Percentiles rank a stretch among this genome's conserved stretches.
These are phyloP conservation scores for Aquilaria sinensis DNA, from an alignment of 345 rosid species.

Conservation along the genomic window DNA sequence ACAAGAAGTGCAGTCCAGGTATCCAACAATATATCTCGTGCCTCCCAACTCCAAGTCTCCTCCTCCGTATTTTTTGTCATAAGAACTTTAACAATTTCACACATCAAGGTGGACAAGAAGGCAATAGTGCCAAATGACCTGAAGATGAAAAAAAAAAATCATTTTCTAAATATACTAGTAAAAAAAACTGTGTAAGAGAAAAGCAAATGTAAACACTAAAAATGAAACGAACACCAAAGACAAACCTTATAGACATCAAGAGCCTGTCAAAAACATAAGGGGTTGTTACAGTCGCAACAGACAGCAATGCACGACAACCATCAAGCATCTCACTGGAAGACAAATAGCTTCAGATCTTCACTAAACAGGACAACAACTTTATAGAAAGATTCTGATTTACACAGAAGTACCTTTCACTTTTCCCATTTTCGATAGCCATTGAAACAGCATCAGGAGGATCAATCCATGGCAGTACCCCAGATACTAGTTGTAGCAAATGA, in stretches of 20 bases:
- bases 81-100: constrained; percentile 81
- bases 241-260: constrained; percentile 75
- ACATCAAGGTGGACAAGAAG: constrained; percentile 76
- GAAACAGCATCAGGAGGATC: constrained; percentile 82
- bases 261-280: constrained; percentile 72
- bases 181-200: constrained; percentile 6
- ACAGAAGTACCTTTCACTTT: constrained; percentile 65
- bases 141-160: constrained; percentile 28
- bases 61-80: constrained; percentile 54
- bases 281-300: constrained; percentile 69
- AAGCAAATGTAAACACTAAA: background rate
- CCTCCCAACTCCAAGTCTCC: constrained; percentile 96
- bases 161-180: too few species aligned
- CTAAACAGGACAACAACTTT: too few species aligned
- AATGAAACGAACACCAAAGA: constrained; percentile 9
- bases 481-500: constrained; percentile 74
- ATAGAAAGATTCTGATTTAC: background rate
- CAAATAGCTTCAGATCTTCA: constrained; percentile 4
- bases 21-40: constrained; percentile 93
- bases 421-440: constrained; percentile 78
- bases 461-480: constrained; percentile 85
- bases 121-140: constrained; percentile 90
- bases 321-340: constrained; percentile 89
- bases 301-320: constrained; percentile 91
- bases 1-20: constrained; percentile 81